Base-by-base conservation (phyloP, 495 filamentous ascomycete species). In the Penicillium steckii region DNA sequence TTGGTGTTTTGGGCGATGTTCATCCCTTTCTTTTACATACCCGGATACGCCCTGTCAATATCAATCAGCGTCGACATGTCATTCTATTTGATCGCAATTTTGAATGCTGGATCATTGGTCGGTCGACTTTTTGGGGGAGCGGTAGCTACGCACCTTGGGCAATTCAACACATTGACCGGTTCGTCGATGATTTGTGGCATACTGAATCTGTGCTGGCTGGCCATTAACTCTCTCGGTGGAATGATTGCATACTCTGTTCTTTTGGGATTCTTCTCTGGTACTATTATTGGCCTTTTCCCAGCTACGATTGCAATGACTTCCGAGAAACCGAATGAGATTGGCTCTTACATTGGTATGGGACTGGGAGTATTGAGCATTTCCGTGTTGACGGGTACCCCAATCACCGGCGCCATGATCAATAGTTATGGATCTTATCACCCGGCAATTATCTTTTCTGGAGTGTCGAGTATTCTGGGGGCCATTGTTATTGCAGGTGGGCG, bases 241-340 rank as follows among this genome's bases (percentile, higher is more conserved):
- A 64, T 85, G 18, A 69, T 83, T 37, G 64, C 76, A 1, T 84
- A 84, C 46, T 67, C 74, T 5, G 53, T 80, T 7, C 25, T 85
- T 8, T 83, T 84, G 55, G 82, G 83, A 0, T 81, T 83, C 46
- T 71, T 73, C 4, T 80, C 74, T 32, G 84, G 84, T 0, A 77
- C 71, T 17, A 76, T 80, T 15, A 77, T 86, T 48, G 74, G 72
- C 17, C 65, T 85, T 1, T 52, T 51, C 0, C 48, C 56, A 5
- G 44, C 68, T 2, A 58, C 56, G 4, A 48, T 68, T 17, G 56
- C 64, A n/a, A 53, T 52, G 46, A 54, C 50, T 18, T 48, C 63
- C 7, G 48, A 49, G 1, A 37, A 53, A 22, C 59, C 58, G 0
- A 54, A 73, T 32, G 64, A 81, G 8, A 75, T 87, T 21, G 84